Evolutionary conservation across 2,329 filamentous ascomycete genomes (phyloP).

Genomic region (Sarocladium kiliense): DNA sequence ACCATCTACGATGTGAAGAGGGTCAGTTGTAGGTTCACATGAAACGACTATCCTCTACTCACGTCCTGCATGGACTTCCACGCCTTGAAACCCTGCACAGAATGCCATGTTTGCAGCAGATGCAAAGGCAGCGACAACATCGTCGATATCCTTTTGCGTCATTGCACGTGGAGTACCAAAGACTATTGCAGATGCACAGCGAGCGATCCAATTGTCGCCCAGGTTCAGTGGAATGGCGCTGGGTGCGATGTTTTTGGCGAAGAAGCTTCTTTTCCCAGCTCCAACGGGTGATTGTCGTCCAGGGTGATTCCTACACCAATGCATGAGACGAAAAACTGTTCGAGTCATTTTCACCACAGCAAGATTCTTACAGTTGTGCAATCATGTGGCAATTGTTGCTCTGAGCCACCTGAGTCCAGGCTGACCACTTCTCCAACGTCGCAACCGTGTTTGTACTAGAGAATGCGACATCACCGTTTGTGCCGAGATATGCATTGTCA

Average conservation of each 20-base stretch:
- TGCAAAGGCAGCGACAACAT: constrained; percentile 48
- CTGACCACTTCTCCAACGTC: constrained; percentile 39
- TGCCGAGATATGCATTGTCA: background rate
- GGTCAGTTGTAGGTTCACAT: no score
- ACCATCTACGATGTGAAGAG: constrained; percentile 24
- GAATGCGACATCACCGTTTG: background rate
- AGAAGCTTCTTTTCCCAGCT: constrained; percentile 34
- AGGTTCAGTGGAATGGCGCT: constrained; percentile 20
- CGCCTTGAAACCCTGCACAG: constrained; percentile 48
- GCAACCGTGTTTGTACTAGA: constrained; percentile 25
- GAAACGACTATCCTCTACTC: background rate
- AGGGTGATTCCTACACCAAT: constrained; percentile 59
- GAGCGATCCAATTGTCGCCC: constrained; percentile 31
- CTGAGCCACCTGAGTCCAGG: constrained; percentile 48
- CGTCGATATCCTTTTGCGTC: constrained; percentile 44
- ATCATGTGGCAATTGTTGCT: constrained; percentile 42
- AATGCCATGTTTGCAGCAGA: constrained; percentile 52
- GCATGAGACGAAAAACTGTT: no score
- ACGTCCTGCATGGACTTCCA: constrained; percentile 40
- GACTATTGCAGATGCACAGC: constrained; percentile 36
- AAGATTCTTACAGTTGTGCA: background rate
- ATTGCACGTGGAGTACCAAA: constrained; percentile 49
- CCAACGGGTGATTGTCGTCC: constrained; percentile 43
- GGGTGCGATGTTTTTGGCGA: constrained; percentile 41
- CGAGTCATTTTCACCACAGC: no score